Evolutionary conservation across 2,329 filamentous ascomycete species (phyloP).

Genomic region (Scedosporium dehoogii): DNA sequence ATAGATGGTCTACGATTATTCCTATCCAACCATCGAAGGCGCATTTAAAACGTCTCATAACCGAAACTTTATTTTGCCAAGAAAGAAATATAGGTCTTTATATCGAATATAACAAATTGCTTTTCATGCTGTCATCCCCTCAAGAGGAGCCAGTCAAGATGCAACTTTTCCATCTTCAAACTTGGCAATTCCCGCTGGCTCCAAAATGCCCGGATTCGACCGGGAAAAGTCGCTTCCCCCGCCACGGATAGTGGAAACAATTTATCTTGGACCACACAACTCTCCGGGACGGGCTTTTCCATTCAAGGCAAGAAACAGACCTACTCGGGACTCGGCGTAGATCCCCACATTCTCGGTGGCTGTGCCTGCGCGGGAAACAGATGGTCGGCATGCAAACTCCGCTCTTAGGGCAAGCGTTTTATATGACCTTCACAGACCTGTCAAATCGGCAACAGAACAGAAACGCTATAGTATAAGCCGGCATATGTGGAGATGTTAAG

Average conservation of each 20-base stretch:
- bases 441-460: background rate
- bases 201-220: background rate
- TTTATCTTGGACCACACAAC: background rate
- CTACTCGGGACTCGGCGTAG: background rate
- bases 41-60: too few relatives aligned
- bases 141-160: background rate
- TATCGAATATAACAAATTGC: background rate
- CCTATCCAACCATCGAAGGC: too few relatives aligned
- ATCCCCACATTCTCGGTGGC: background rate
- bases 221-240: background rate
- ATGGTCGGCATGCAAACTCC: background rate
- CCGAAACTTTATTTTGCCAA: too few relatives aligned
- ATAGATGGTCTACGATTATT: too few relatives aligned
- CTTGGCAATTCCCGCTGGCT: background rate
- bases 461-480: background rate
- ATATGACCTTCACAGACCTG: background rate
- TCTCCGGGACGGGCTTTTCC: background rate
- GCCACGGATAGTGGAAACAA: background rate
- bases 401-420: background rate
- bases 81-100: background rate
- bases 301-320: background rate
- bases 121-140: background rate
- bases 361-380: background rate
- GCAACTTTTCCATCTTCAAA: background rate
- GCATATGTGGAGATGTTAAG: background rate